A percentile compares a stretch with the other conserved stretches of the same genome.
Conservation (phyloP, 1,284 basidiomycete genomes). For the Meripilus lineatus region DNA sequence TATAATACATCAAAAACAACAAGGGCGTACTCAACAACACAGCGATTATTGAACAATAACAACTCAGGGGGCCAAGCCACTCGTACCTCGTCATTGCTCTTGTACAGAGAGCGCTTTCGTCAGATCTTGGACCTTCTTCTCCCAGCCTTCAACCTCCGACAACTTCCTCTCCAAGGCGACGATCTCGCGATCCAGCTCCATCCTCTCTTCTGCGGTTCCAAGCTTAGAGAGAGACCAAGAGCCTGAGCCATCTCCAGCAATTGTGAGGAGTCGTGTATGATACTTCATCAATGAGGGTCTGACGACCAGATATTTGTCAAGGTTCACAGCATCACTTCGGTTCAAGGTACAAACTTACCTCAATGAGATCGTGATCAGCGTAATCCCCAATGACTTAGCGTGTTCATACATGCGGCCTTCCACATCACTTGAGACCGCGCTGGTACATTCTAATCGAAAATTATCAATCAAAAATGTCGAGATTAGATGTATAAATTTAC, state of each 20-base stretch:
- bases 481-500: slow-evolving; percentile 35
- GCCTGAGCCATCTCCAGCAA: slow-evolving; percentile 61
- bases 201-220: slow-evolving; percentile 68
- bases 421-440: slow-evolving; percentile 94
- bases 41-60: no score
- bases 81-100: slow-evolving; percentile 19
- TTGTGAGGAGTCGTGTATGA: slow-evolving; percentile 75
- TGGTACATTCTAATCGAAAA: slow-evolving; percentile 75
- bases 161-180: slow-evolving; percentile 59
- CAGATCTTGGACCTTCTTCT: slow-evolving; percentile 54
- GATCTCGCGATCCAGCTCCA: slow-evolving; percentile 73
- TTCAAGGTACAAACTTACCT: slow-evolving; percentile 37
- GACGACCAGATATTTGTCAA: not conserved
- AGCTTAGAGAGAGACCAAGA: slow-evolving; percentile 70
- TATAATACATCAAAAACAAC: no score
- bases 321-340: not conserved
- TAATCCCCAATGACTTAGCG: slow-evolving; percentile 89
- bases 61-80: no score
- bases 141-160: slow-evolving; percentile 64
- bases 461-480: not conserved
- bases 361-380: slow-evolving; percentile 87
- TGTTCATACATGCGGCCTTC: slow-evolving; percentile 96
- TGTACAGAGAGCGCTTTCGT: slow-evolving; percentile 39
- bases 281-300: slow-evolving; percentile 81
- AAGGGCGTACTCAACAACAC: no score